These are phyloP conservation scores for Coniochaeta sp. DNA, from an alignment of 2,329 filamentous ascomycete species.

Conservation along the genomic window DNA sequence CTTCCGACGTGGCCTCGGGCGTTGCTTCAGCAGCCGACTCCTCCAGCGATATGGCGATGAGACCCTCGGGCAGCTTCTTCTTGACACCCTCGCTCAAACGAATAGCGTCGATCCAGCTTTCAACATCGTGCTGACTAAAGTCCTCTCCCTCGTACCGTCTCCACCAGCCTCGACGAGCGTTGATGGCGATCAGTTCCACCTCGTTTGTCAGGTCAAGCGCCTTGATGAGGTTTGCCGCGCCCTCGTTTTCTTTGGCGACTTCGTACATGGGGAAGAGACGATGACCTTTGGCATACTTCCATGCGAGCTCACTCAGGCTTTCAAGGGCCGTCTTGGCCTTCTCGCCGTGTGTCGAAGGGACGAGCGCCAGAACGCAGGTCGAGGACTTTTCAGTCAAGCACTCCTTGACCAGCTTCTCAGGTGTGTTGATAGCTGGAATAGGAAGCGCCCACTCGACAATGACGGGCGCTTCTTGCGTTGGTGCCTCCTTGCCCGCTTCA, in stretches of 20 bases:
- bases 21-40: conserved; percentile 33
- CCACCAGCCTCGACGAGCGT: conserved; percentile 83
- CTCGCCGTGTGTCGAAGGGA: conserved; percentile 45
- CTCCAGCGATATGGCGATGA: conserved; percentile 35
- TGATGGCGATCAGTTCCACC: conserved; percentile 72
- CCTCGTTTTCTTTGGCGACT: conserved; percentile 56
- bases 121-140: conserved; percentile 56
- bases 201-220: conserved; percentile 55
- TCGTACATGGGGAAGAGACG: conserved; percentile 80
- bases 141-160: conserved; percentile 57
- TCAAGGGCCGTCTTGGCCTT: conserved; percentile 50
- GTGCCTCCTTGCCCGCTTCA: conserved; percentile 29
- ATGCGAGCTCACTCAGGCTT: conserved; percentile 64
- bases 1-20: conserved; percentile 30
- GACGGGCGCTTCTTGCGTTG: conserved; percentile 31
- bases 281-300: conserved; percentile 63
- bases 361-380: conserved; percentile 75
- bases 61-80: conserved; percentile 60
- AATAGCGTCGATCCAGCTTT: conserved; percentile 86
- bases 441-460: conserved; percentile 51
- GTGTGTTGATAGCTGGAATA: conserved; percentile 58
- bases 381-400: conserved; percentile 71
- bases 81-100: conserved; percentile 82
- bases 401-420: conserved; percentile 56
- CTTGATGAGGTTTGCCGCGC: conserved; percentile 45